Base-by-base conservation (phyloP, 2,329 filamentous ascomycete species). In the Xylaria digitata region DNA sequence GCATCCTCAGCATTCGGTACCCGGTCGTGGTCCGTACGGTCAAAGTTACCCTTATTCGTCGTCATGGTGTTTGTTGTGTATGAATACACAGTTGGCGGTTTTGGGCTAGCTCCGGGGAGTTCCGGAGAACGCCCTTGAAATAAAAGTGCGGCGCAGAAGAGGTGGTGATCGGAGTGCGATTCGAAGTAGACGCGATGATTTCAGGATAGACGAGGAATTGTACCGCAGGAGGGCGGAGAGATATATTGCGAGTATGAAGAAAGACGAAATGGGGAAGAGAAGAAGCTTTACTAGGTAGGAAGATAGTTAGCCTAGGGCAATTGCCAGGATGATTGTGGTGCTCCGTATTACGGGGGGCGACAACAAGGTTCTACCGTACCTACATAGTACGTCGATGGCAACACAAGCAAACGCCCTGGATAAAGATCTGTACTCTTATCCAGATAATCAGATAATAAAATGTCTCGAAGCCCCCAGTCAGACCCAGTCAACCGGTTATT, bases 1-100 rank as follows among this genome's bases (percentile, higher is more conserved):
- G 77, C 76, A 68, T 79, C 79, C 66, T 80, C 76, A n/a, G 58
- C 73, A 63, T 61, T 63, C 46, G 69, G 64, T 67, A 81, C 75
- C 72, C 77, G 78, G 70, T 82, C 77, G 74, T 81, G 80, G 69
- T 79, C 75, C 55, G 81, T 80, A 57, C 75, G 78, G 46, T 63
- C 65, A 54, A 72, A 69, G 69, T 67, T 72, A 48, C 72, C 66
- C 45, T 63, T 68, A 45, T 71, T 68, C 48, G 72, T 66, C 55
- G 57, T 69, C 72, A 75, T 76, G 37, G 57, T 66, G 46, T 11
- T 54, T 34, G 43, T 32, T 42, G 34, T 42, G 30, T 45, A 23
- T 21, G 9, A 55, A 71, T 30, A 26, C 8, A 13, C 64, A 56
- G 32, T 66, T 61, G 71, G 71, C 45, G 9, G 59, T 53, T 26